Base-by-base conservation (phyloP, 768 basidiomycete genomes). In the Boletus reticuloceps region DNA sequence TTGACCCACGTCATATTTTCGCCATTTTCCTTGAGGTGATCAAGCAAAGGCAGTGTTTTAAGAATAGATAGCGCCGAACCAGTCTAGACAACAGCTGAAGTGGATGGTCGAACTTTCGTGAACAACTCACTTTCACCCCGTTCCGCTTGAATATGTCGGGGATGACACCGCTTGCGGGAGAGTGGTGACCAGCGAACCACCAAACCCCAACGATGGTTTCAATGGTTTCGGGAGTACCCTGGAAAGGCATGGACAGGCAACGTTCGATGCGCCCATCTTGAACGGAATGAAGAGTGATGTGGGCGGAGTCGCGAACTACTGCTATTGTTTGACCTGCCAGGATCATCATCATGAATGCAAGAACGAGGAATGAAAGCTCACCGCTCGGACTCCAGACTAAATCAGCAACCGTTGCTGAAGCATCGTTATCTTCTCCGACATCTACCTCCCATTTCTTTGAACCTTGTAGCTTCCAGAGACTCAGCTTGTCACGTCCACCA, bases 351-450 rank as follows among this genome's bases (percentile, higher is more conserved):
- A 34, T 64, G 55, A 59, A 27, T 34, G 17, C 49, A n/a, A 31
- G 42, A 51, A 22, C 17, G 31, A 52, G 22, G 17, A 12, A 54
- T 45, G 31, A 58, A 40, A 47, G 71, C 53, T 73, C 55, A 90
- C 91, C 88, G 69, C 88, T 88, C 4, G 91, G 91, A 69, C 89
- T 91, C 91, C 91, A 94, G 13, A 82, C 81, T 32, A 93, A 64
- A 44, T 75, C 83, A 41, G 80, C 75, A 29, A 89, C 79, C 51
- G 80, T 77, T 40, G 73, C 75, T 29, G 69, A 69, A 49, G 72
- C 66, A 56, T 80, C 76, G 38, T 76, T 72, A 40, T 75, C 73
- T 36, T 66, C 60, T 31, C 80, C 82, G n/a, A 88, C 76, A 61
- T 86, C 85, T 37, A 89, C 77, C 64, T 93, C 90, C 91, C 91